Conservation (phyloP, 1,139 yeast species). For the Barnettozyma hawaiiensis region DNA sequence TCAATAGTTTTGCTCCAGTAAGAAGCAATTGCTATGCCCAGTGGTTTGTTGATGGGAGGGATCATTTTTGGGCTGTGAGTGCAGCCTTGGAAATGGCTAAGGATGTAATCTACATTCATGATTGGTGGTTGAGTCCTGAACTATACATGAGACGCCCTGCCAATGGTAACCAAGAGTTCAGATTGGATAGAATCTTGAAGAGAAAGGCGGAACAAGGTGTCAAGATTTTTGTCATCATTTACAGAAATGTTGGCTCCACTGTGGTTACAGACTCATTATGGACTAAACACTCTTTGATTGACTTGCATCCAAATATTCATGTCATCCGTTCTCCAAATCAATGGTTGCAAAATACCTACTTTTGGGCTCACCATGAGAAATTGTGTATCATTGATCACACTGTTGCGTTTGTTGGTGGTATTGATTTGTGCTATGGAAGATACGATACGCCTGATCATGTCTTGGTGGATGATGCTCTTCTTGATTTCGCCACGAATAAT, state of each 20-base stretch:
- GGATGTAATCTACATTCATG: conserved; percentile 92
- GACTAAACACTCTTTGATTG: conserved; percentile 88
- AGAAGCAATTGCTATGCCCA: conserved; percentile 83
- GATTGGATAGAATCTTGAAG: conserved; percentile 82
- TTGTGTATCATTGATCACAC: conserved; percentile 82
- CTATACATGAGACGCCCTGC: conserved; percentile 90
- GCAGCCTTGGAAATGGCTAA: conserved; percentile 90
- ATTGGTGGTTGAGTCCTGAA: conserved; percentile 99
- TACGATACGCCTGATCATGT: conserved; percentile 97
- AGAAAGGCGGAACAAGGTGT: conserved; percentile 94
- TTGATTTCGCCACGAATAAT: conserved; percentile 30
- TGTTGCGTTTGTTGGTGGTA: conserved; percentile 89
- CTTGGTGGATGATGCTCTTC: conserved; percentile 62
- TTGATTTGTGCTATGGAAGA: conserved; percentile 92
- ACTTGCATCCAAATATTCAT: conserved; percentile 79
- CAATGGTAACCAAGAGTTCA: conserved; percentile 89
- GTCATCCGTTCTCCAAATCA: conserved; percentile 95
- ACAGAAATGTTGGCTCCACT: conserved; percentile 89
- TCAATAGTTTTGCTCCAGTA: conserved; percentile 89
- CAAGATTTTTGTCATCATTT: conserved; percentile 86
- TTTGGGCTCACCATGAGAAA: conserved; percentile 99
- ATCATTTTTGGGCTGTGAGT: conserved; percentile 94
- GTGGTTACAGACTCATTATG: conserved; percentile 92
- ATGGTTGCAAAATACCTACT: conserved; percentile 83
- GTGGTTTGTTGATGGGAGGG: conserved; percentile 96